Conservation (phyloP, 169 alveolate genomes). For the Cryptosporidium muris region DNA sequence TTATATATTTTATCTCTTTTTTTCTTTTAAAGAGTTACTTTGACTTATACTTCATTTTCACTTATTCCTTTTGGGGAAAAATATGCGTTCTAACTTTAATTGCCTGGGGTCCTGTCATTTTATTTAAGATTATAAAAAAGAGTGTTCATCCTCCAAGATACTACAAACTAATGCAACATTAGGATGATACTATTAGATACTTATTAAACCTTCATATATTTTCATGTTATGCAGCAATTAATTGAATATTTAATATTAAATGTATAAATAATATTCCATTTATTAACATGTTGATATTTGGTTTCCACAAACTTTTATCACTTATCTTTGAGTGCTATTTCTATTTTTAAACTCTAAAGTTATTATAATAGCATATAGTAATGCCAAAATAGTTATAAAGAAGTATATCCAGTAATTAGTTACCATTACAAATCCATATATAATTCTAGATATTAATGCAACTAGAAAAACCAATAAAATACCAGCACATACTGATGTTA, state of each 20-base stretch:
- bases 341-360: too few relatives aligned
- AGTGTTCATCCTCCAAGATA: constrained; percentile 88
- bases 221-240: background rate
- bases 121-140: constrained; percentile 82
- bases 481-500: too few relatives aligned
- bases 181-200: background rate
- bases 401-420: too few relatives aligned
- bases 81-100: constrained; percentile 86
- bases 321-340: too few relatives aligned
- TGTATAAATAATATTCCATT: background rate
- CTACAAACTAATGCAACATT: constrained; percentile 77
- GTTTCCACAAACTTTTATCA: background rate
- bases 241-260: background rate
- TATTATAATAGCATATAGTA: too few relatives aligned
- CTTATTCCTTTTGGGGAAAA: constrained; percentile 88
- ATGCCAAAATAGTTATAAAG: too few relatives aligned
- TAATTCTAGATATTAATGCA: too few relatives aligned
- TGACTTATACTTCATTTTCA: constrained; percentile 86
- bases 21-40: constrained; percentile 88
- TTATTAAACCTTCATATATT: background rate
- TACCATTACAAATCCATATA: too few relatives aligned
- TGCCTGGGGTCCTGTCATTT: constrained; percentile 92
- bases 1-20: constrained; percentile 82
- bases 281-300: background rate
- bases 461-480: too few relatives aligned